phyloP scores from a whole-genome alignment of 768 basidiomycete species.

The Hericium erinaceus region DNA sequence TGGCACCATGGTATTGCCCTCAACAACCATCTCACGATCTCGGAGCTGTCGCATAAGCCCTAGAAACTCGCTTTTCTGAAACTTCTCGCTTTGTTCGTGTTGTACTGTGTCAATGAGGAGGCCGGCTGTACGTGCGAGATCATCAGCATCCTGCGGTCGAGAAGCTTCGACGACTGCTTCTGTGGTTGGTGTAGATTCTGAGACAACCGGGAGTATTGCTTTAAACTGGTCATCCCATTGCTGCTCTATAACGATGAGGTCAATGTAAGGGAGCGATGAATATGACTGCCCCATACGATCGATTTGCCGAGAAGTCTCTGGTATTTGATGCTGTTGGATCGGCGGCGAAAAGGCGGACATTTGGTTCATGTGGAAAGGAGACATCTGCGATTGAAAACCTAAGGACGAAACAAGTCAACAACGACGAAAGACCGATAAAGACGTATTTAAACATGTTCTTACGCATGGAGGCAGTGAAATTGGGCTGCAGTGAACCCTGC shows the following conservation, averaged over 20 bases:
- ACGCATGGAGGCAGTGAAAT: not conserved
- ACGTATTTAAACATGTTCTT: not conserved
- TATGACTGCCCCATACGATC: slow-evolving; percentile 31
- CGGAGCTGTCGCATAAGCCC: slow-evolving; percentile 77
- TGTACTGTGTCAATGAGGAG: slow-evolving; percentile 67
- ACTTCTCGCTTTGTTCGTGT: slow-evolving; percentile 74
- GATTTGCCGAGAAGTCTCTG: slow-evolving; percentile 19
- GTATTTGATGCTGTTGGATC: not conserved
- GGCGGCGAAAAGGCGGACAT: slow-evolving; percentile 24
- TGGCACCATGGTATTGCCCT: slow-evolving; percentile 69
- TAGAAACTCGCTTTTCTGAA: slow-evolving; percentile 78
- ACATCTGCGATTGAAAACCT: slow-evolving; percentile 4
- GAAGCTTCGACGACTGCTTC: slow-evolving; percentile 4
- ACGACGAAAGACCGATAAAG: not conserved
- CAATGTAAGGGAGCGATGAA: slow-evolving; percentile 7
- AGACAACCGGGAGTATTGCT: not conserved
- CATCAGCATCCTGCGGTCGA: slow-evolving; percentile 40
- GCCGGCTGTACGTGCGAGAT: slow-evolving; percentile 74
- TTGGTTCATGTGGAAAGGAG: slow-evolving; percentile 20
- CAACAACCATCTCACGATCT: slow-evolving; percentile 69
- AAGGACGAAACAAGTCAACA: not conserved
- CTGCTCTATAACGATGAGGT: slow-evolving; percentile 7
- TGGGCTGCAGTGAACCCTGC: not conserved
- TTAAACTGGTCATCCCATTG: slow-evolving; percentile 45
- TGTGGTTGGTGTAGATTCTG: not conserved